Base-by-base conservation (phyloP, 495 filamentous ascomycete species). In the Penicillium subrubescens region DNA sequence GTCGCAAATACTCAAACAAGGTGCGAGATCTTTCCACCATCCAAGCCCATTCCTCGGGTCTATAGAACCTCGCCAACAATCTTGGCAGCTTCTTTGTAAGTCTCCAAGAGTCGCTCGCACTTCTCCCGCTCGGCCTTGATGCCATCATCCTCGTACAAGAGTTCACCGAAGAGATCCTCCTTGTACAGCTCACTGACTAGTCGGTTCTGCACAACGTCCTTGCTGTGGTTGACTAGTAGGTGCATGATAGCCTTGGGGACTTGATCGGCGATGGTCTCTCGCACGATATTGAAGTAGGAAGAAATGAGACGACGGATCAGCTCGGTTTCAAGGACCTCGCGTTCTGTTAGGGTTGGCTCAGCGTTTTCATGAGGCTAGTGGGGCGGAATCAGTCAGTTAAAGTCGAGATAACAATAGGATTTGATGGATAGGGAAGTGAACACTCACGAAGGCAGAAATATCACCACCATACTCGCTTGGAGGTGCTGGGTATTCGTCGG, bases 221-320 rank as follows among this genome's bases (percentile, higher is more conserved):
- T 99, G 76, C 91, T 95, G 79, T 96, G 91, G 77, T 99, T 98
- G 68, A 99, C 95, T 51, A 99, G 87, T 12, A 99, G 88, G 72
- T 99, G 95, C 95, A 99, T 99, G 69, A 99, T 90, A 2, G 95
- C 95, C 80, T 99, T 99, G 53, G 95, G 95, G 21, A 99, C 96
- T 77, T 98, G 94, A 71, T 99, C 95, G 27, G 94, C 94, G 68
- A 97, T 97, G 41, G 91, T 92, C 73, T 99, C 95, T 58, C 95
- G 91, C 12, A 99, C 95, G 67, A 99, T 99, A 71, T 96, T 94
- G 83, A 99, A 99, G 77, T 99, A 99, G 1, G 93, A 97, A 57
- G 90, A 94, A 69, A 99, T 99, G 37, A 99, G 84, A 35, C 94
- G 91, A 35, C 94, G 92, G 72, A 99, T 99, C 27, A 99, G 86